Conservation (phyloP, 345 rosid species). For the Microcos paniculata region DNA sequence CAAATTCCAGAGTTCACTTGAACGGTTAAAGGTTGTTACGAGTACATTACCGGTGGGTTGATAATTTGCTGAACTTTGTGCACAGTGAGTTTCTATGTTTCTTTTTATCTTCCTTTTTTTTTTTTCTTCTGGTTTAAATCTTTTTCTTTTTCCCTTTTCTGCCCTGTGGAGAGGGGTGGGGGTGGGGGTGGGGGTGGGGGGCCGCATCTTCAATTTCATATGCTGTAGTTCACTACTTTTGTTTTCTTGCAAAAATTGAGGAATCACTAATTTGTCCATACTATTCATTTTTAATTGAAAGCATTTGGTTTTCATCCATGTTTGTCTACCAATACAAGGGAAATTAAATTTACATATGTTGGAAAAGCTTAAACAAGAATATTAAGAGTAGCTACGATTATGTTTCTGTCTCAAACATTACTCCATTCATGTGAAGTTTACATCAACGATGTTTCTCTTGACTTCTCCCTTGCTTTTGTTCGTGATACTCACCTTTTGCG, state of each 20-base stretch:
- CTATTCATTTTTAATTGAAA: background rate
- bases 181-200: too few species aligned
- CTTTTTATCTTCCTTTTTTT: background rate
- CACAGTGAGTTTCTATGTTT: background rate
- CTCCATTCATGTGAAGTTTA: background rate
- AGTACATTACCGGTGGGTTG: constrained; percentile 6
- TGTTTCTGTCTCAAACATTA: background rate
- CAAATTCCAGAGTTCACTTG: constrained; percentile 40
- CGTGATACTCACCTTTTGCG: too few species aligned
- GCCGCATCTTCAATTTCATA: background rate
- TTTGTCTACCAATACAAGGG: background rate
- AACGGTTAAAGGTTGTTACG: constrained; percentile 39
- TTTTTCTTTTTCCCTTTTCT: too few species aligned
- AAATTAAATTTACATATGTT: background rate
- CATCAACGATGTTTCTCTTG: background rate
- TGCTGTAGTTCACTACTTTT: background rate
- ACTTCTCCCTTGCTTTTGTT: background rate
- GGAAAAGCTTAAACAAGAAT: background rate
- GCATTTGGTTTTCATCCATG: background rate
- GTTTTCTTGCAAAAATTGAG: background rate
- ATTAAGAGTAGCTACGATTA: background rate
- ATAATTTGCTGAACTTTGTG: background rate
- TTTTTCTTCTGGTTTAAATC: background rate
- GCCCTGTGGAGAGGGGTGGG: too few species aligned
- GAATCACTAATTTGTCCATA: background rate